Evolutionary conservation across 306 rosid species (phyloP), one percentile per base, ranked within the genome.

Genomic region (Prinsepia uniflora): DNA sequence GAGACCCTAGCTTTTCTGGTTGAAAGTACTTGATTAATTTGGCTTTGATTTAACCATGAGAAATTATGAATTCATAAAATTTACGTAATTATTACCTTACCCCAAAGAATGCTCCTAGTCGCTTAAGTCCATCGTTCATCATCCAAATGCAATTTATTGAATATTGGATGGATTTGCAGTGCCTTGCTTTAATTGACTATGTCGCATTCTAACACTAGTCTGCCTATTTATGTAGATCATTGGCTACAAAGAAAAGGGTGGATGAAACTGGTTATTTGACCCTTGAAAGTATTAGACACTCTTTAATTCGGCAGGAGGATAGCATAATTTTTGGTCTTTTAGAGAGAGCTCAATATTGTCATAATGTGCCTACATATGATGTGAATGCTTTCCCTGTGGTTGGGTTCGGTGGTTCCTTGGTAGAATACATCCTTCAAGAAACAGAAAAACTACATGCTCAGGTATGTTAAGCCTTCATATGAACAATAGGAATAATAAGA

Each of bases 391-490:
- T 93, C 72, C 60, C 83, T 53, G 68, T 93, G 87, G 96, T 81
- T 65, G 94, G 93, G 60, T 90, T 90, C 79, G 74, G 72, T 34
- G 97, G 97, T 70, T 90, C 96, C 10, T 83, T 93, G 79, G 84
- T 90, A 11, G 92, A 93, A 72, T 87, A 80, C 83, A 90, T 93
- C 67, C 81, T 93, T 48, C 83, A 45, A 73, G 97, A 90, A 87
- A 93, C 97, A 58, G 98, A 93, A 79, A 93, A 70, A 63, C 97
- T 93, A 79, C 97, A 93, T 79, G 97, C 87, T 71, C 76, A 63
- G 92, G 97, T 93, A 58, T 76, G 87, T 10, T 56, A 18, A 75
- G 67, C 64, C 61, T 61, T 64, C 10, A 41, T 40, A 40, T 59
- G 81, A 64, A 50, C 65, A 61, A 49, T 63, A 19, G 34, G 24